phyloP scores from a whole-genome alignment of 768 basidiomycete genomes.

The Tephrocybe sp. region DNA sequence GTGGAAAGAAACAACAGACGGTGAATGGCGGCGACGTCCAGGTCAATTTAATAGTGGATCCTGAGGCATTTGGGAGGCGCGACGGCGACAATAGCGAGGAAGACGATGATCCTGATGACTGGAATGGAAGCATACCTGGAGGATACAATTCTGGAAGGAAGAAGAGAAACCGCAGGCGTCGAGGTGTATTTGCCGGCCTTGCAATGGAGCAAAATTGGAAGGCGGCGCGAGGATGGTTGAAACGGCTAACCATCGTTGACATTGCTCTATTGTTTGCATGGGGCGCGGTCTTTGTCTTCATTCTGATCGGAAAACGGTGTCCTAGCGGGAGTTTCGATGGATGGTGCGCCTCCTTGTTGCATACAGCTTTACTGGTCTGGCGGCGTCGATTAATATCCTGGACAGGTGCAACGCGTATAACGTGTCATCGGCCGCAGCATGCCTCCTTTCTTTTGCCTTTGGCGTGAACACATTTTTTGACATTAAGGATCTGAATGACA shows the following conservation, averaged over 20 bases:
- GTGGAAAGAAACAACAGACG: slow-evolving; percentile 31
- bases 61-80: slow-evolving; percentile 45
- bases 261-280: slow-evolving; percentile 45
- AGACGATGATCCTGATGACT: slow-evolving; percentile 35
- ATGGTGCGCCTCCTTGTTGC: slow-evolving; percentile 43
- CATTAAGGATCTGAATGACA: slow-evolving; percentile 60
- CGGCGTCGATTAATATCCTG: not conserved
- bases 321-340: slow-evolving; percentile 60
- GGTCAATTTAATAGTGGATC: slow-evolving; percentile 73
- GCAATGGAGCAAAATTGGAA: slow-evolving; percentile 66
- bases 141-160: slow-evolving; percentile 29
- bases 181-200: slow-evolving; percentile 57
- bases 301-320: slow-evolving; percentile 60
- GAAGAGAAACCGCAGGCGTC: slow-evolving; percentile 29
- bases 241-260: slow-evolving; percentile 52
- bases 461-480: slow-evolving; percentile 59
- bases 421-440: slow-evolving; percentile 59
- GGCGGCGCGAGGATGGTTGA: slow-evolving; percentile 47
- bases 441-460: slow-evolving; percentile 54
- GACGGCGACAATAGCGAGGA: slow-evolving; percentile 35
- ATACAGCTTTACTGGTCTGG: no score
- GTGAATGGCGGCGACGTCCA: slow-evolving; percentile 53
- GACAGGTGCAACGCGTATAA: slow-evolving; percentile 72
- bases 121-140: slow-evolving; percentile 34
- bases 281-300: slow-evolving; percentile 57